phyloP scores from a whole-genome alignment of 2,329 filamentous ascomycete species.

The Xylariaceae sp. region DNA sequence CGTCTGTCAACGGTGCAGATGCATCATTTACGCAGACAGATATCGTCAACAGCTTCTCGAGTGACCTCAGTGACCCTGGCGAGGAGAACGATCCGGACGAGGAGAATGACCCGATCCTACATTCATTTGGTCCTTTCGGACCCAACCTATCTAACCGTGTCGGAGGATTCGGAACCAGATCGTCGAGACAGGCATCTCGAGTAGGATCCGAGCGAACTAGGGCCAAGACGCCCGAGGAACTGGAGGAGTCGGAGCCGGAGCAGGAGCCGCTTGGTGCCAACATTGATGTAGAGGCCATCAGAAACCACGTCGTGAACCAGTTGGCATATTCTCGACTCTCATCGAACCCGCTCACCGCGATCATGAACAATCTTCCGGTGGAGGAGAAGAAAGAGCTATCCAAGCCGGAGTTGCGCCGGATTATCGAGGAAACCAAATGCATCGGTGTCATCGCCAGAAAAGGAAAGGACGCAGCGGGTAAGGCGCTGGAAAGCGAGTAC shows the following conservation, averaged over 20 bases:
- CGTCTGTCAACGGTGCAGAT: constrained; percentile 26
- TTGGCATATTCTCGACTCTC: constrained; percentile 90
- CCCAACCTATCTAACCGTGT: constrained; percentile 78
- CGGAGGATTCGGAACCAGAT: constrained; percentile 66
- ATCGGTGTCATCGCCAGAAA: constrained; percentile 84
- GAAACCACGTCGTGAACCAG: constrained; percentile 91
- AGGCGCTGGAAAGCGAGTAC: constrained; percentile 90
- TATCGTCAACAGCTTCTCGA: constrained; percentile 49
- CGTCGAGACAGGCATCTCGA: constrained; percentile 48
- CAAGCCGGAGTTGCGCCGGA: constrained; percentile 58
- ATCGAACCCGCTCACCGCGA: constrained; percentile 83
- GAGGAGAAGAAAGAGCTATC: constrained; percentile 56
- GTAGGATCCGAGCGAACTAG: constrained; percentile 22
- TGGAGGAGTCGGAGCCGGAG: constrained; percentile 18
- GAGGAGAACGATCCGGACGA: constrained; percentile 78
- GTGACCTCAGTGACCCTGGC: constrained; percentile 54
- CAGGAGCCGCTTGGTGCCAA: constrained; percentile 26
- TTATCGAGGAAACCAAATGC: constrained; percentile 70
- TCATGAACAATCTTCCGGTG: constrained; percentile 77
- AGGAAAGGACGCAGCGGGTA: constrained; percentile 94
- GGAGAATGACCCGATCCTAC: constrained; percentile 89
- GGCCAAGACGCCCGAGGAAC: constrained; percentile 24
- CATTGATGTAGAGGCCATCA: constrained; percentile 46
- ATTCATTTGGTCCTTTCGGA: constrained; percentile 87
- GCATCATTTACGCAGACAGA: constrained; percentile 48